Conservation (phyloP, 257 asterid genomes). For the Solanum medicagineum region DNA sequence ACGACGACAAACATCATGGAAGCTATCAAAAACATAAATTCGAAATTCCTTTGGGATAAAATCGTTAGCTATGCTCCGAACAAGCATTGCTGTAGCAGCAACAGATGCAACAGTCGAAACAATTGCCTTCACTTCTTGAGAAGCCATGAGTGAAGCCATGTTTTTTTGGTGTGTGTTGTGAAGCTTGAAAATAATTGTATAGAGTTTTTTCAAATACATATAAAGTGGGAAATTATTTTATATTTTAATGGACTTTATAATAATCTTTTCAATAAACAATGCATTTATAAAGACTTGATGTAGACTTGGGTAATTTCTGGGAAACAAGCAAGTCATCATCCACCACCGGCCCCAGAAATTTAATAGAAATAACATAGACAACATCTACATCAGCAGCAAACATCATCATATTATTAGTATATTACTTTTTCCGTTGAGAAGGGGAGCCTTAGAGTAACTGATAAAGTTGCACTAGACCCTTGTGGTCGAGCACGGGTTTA, state of each 20-base stretch:
- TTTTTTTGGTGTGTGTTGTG: neutral
- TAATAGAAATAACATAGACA: neutral
- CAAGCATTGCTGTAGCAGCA: slow-evolving; percentile 34
- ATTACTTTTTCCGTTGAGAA: too few species aligned
- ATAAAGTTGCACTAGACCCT: too few species aligned
- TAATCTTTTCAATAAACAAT: neutral
- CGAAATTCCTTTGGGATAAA: slow-evolving; percentile 27
- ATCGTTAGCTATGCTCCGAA: slow-evolving; percentile 23
- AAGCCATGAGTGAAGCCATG: neutral
- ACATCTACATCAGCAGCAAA: neutral
- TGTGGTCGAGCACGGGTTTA: too few species aligned
- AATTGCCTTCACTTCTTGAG: neutral
- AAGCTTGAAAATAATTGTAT: neutral
- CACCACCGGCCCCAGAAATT: neutral
- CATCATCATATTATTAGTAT: too few species aligned
- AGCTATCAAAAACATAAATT: neutral
- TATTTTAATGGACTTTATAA: neutral
- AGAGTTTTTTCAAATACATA: neutral
- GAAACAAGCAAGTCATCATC: neutral
- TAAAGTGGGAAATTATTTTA: neutral
- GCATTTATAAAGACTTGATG: neutral
- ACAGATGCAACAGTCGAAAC: slow-evolving; percentile 34
- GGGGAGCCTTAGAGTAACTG: too few species aligned
- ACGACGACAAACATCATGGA: neutral
- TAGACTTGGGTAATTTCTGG: neutral